These are phyloP conservation scores for Endocalyx cinctus DNA, from an alignment of 2,329 filamentous ascomycete species.

Conservation along the genomic window DNA sequence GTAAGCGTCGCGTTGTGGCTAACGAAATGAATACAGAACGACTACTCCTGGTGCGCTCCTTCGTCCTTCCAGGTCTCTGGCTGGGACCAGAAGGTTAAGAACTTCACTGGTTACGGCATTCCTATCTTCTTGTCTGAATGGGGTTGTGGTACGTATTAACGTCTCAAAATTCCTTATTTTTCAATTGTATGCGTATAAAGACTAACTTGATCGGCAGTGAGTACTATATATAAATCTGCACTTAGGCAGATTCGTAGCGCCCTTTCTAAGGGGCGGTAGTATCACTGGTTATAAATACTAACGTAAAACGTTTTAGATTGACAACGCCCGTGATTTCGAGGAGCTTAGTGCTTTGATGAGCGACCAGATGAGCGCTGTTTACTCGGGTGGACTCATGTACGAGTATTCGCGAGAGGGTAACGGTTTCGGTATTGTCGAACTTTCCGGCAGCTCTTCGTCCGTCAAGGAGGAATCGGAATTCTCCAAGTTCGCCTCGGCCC, in stretches of 20 bases:
- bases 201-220: too few relatives aligned
- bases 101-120: slow-evolving; percentile 80
- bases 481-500: slow-evolving; percentile 43
- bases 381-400: slow-evolving; percentile 94
- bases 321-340: slow-evolving; percentile 73
- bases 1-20: neutral
- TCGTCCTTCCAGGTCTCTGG: slow-evolving; percentile 66
- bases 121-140: slow-evolving; percentile 95
- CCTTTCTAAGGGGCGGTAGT: too few relatives aligned
- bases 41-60: slow-evolving; percentile 78
- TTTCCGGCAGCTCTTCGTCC: slow-evolving; percentile 46
- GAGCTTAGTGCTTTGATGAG: slow-evolving; percentile 79
- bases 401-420: slow-evolving; percentile 82
- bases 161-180: too few relatives aligned
- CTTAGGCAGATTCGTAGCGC: too few relatives aligned
- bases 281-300: too few relatives aligned
- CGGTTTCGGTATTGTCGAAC: slow-evolving; percentile 73
- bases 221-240: too few relatives aligned
- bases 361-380: slow-evolving; percentile 77
- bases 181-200: too few relatives aligned
- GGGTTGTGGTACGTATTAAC: too few relatives aligned
- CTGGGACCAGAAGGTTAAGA: slow-evolving; percentile 85
- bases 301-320: too few relatives aligned
- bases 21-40: slow-evolving; percentile 47
- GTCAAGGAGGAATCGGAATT: slow-evolving; percentile 62